Evolutionary conservation across 345 rosid genomes (phyloP).

Genomic region (Citrus sinensis): DVS_A1.0 CM039163.1:4863501-4864000

Average conservation of each 20-base stretch:
- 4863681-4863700: slow-evolving; percentile 68
- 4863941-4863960: slow-evolving; percentile 75
- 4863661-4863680: slow-evolving; percentile 54
- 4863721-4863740: slow-evolving; percentile 28
- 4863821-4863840: slow-evolving; percentile 82
- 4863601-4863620: slow-evolving; percentile 69
- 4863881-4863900: slow-evolving; percentile 60
- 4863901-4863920: slow-evolving; percentile 50
- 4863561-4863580: slow-evolving; percentile 62
- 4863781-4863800: slow-evolving; percentile 64
- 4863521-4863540: slow-evolving; percentile 69
- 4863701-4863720: slow-evolving; percentile 73
- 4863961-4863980: slow-evolving; percentile 60
- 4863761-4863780: slow-evolving; percentile 69
- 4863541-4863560: slow-evolving; percentile 47
- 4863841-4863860: slow-evolving; percentile 36
- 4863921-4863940: slow-evolving; percentile 24
- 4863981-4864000: slow-evolving; percentile 75
- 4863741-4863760: slow-evolving; percentile 73
- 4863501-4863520: slow-evolving; percentile 30
- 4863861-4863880: slow-evolving; percentile 41
- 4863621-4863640: slow-evolving; percentile 61
- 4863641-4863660: slow-evolving; percentile 67
- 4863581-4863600: slow-evolving; percentile 67
- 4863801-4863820: slow-evolving; percentile 82